Evolutionary conservation across 306 rosid species (phyloP), one percentile per base, ranked within the genome.

Genomic region (Cercis canadensis): DNA sequence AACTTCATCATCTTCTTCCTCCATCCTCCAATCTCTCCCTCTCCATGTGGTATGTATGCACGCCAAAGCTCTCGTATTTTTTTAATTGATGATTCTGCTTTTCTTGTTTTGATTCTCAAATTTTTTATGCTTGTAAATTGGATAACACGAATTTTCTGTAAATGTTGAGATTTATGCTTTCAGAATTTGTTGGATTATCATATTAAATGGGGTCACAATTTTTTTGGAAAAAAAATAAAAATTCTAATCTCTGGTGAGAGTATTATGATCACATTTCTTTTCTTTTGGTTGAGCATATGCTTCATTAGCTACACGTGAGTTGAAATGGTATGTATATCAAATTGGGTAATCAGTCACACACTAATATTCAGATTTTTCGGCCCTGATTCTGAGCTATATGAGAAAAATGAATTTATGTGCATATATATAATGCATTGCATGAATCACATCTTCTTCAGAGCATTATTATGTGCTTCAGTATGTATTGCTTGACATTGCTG

Each of bases 11-110:
- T 85, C 91, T 29, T 87, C 88, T 7, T 90, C 97, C 9, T 90
- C 99, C 12, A 95, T 95, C 62, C 99, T 95, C 63, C 97, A 95
- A 76, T 95, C 99, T 44, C 99, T 95, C 73, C 96, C 97, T 77
- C 99, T 95, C 54, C 97, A 95, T 60, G 96, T 95, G 90, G 99
- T 95, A 78, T 47, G 78, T 74, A 44, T 4, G 43, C 69, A 65
- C 15, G 43, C 56, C 24, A 6, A 37, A 21, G 11, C 31, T 43
- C 41, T 15, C 0, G 72, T 70, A 9, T 50, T 65, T 16, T 11
- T 53, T 55, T 46, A 44, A 11, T 10, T 11, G 19, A 32, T 31
- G 7, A 17, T 32, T 67, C 11, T 17, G 62, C 11, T 15, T 41
- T 24, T 43, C 14, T 18, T 21, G 4, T 24, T 62, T n/a, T 51